Percentiles rank a stretch among this genome's conserved stretches.
Conservation (phyloP, 148 eudicot genomes). For the Talinum fruticosum region DNA sequence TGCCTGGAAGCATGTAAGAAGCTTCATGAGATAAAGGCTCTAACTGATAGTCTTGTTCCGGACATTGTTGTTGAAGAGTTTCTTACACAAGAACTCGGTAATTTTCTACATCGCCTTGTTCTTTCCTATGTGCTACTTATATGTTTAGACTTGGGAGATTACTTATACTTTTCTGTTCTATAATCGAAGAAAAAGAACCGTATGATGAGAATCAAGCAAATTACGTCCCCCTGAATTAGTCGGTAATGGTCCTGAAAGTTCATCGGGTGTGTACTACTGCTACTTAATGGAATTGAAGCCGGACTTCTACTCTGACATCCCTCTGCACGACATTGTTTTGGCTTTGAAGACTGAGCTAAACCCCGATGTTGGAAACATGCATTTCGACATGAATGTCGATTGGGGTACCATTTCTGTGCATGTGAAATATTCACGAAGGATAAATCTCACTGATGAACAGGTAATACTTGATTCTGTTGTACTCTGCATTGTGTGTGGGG, state of each 20-base stretch:
- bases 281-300: constrained; percentile 51
- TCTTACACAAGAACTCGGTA: not conserved
- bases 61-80: constrained; percentile 5
- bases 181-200: constrained; percentile 31
- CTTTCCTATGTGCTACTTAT: not conserved
- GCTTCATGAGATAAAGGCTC: constrained; percentile 56
- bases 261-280: constrained; percentile 40
- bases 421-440: constrained; percentile 40
- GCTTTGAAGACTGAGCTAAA: constrained; percentile 48
- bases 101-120: not conserved
- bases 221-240: constrained; percentile 71
- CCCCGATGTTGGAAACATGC: constrained; percentile 29
- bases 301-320: constrained; percentile 39
- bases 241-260: constrained; percentile 21
- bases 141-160: not conserved
- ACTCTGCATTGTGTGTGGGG: not conserved
- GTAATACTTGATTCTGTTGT: constrained; percentile 25
- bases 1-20: constrained; percentile 69
- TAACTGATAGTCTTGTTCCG: constrained; percentile 49
- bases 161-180: not conserved
- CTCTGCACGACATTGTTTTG: constrained; percentile 49
- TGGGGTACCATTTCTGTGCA: constrained; percentile 44
- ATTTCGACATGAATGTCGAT: constrained; percentile 51
- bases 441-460: constrained; percentile 40
- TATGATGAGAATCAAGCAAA: constrained; percentile 40